Evolutionary conservation across 2,329 filamentous ascomycete genomes (phyloP).

Genomic region (Arachnomyces sp.): DNA sequence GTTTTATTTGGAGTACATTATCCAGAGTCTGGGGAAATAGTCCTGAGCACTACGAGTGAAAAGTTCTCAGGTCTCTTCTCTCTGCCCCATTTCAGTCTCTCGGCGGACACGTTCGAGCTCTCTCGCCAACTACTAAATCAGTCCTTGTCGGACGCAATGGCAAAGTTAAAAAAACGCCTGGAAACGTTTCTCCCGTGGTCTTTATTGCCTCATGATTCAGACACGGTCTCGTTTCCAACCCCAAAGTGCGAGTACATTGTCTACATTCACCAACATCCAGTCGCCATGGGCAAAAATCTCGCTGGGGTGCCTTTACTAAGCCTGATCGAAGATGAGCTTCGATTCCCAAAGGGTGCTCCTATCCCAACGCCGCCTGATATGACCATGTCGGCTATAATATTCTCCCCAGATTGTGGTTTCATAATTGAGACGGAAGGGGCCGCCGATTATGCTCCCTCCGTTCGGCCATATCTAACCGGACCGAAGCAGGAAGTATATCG

Average conservation of each 20-base stretch:
- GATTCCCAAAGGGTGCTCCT: conserved; percentile 51
- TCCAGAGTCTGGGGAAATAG: conserved; percentile 66
- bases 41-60: conserved; percentile 84
- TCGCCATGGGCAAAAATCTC: conserved; percentile 22
- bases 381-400: conserved; percentile 53
- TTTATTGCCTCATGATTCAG: conserved; percentile 55
- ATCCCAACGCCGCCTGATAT: conserved; percentile 46
- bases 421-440: conserved; percentile 55
- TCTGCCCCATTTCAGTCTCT: conserved; percentile 72
- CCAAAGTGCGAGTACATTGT: conserved; percentile 86
- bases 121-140: conserved; percentile 61
- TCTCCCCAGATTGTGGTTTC: conserved; percentile 62
- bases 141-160: conserved; percentile 61
- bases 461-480: conserved; percentile 47
- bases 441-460: conserved; percentile 45
- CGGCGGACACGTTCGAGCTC: conserved; percentile 46
- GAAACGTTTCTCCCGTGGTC: conserved; percentile 65
- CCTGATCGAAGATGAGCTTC: conserved; percentile 52
- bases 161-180: conserved; percentile 52
- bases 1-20: conserved; percentile 79
- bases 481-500: conserved; percentile 52
- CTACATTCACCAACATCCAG: conserved; percentile 61
- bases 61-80: conserved; percentile 91
- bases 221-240: conserved; percentile 41
- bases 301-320: conserved; percentile 34